Base-by-base conservation (phyloP, 352 stramenopile genomes). In the Phytophthora cajani region DNA sequence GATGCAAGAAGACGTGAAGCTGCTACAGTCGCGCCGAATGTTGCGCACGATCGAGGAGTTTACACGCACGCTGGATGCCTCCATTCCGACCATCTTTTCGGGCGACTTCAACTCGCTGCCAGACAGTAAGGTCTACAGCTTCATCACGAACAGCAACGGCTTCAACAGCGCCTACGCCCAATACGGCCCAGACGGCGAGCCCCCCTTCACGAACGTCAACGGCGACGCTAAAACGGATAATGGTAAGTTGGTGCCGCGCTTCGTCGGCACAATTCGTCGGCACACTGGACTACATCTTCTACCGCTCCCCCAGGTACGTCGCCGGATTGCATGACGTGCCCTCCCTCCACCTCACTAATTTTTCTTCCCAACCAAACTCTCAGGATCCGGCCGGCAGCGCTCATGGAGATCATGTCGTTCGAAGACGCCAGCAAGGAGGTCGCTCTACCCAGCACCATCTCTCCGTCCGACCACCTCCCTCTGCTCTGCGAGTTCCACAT, bases 21-120 rank as follows among this genome's bases (percentile, higher is more conserved):
- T 94, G 19, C 72, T 92, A n/a, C 88, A 95, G 62, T 82, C 73
- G 2, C 78, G 76, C 14, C 83, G 85, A 23, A 77, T 94, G 63
- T 38, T 93, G 25, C 77, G 62, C 23, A 54, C 74, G 17, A 56
- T 95, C 8, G 67, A 79, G 3, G 61, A 53, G 1, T 93, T 90
- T 58, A 70, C 63, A 1, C 64, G 51, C 7, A 16, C 52, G 1
- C 25, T 76, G 42, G 58, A 75, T 36, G 47, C 56, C 42, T 68
- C 65, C 3, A 68, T 23, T 6, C 73, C 74, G 21, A 65, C 75
- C n/a, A 78, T 95, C 27, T 87, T 95, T 53, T 74, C 84, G 2
- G 88, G 88, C 12, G 88, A 95, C 72, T 94, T 94, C 67, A 95
- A 95, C 73, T 95, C 88, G 38, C 71, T 95, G 0, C 88, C 88